A percentile compares a stretch with the other conserved stretches of the same genome.
Evolutionary conservation across 1,284 basidiomycete genomes (phyloP).

Genomic region (Ustilago vetiveriae): DNA sequence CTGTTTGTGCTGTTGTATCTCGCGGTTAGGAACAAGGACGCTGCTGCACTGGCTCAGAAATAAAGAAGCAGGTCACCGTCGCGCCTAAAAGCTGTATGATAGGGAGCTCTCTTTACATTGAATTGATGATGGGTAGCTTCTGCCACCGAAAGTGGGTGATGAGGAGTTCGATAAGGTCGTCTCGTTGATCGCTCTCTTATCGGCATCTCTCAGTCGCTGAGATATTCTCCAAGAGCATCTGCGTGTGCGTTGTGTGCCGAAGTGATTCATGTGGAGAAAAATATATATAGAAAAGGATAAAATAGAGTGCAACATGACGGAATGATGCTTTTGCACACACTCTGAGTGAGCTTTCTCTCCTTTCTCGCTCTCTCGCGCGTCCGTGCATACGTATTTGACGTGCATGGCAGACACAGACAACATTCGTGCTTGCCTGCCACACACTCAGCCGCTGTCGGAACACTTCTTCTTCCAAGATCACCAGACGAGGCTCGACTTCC

Average conservation of each 20-base stretch:
- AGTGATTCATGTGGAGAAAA: constrained; percentile 4
- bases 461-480: too few relatives aligned
- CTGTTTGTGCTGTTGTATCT: constrained; percentile 50
- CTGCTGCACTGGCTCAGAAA: constrained; percentile 9
- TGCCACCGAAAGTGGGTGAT: too few relatives aligned
- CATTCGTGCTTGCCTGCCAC: not conserved
- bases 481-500: too few relatives aligned
- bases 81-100: too few relatives aligned
- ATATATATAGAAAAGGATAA: not conserved
- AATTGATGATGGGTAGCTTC: too few relatives aligned
- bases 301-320: constrained; percentile 3
- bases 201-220: not conserved
- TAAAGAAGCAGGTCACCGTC: not conserved
- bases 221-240: too few relatives aligned
- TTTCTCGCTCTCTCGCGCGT: too few relatives aligned
- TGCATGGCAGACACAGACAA: not conserved
- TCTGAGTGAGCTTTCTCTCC: too few relatives aligned
- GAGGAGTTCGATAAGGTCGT: too few relatives aligned
- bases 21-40: constrained; percentile 15
- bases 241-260: not conserved
- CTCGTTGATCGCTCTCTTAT: too few relatives aligned
- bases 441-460: not conserved
- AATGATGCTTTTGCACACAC: not conserved
- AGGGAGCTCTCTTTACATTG: too few relatives aligned
- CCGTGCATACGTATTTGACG: constrained; percentile 6